Percentiles rank a stretch among this genome's conserved stretches.
These are phyloP conservation scores for Aegilops longissima DNA, from an alignment of 176 grass and related monocot species.

Conservation along the genomic window DNA sequence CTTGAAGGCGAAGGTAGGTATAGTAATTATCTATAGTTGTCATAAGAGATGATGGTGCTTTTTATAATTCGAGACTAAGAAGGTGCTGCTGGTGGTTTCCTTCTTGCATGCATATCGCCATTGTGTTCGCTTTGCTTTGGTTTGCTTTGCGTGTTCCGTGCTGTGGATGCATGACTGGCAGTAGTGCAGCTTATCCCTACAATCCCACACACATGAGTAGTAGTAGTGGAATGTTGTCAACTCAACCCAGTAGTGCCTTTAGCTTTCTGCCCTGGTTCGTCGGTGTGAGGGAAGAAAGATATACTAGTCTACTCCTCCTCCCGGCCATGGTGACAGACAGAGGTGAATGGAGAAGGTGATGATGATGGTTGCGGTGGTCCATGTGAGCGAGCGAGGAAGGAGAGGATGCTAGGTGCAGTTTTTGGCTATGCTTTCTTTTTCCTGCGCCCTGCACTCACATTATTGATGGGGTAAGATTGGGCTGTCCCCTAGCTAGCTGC, in stretches of 20 bases:
- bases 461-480: conserved; percentile 22
- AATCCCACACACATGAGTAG: neutral
- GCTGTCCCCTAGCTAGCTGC: conserved; percentile 15
- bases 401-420: neutral
- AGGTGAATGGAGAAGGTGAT: neutral
- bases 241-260: neutral
- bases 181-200: neutral
- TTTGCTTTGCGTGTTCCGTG: neutral
- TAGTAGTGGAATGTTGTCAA: conserved; percentile 20
- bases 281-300: conserved; percentile 4
- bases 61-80: neutral
- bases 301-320: neutral
- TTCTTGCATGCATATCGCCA: conserved; percentile 16
- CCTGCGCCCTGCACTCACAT: conserved; percentile 19
- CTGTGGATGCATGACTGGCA: neutral
- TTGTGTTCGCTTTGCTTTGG: neutral
- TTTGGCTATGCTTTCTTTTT: conserved; percentile 18
- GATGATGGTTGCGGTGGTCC: conserved; percentile 11
- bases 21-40: conserved; percentile 40
- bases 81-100: conserved; percentile 2
- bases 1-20: conserved; percentile 39
- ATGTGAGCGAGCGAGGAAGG: neutral
- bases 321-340: neutral
- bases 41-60: conserved; percentile 26
- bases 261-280: neutral